Evolutionary conservation across 1,284 basidiomycete genomes (phyloP).

Genomic region (Testicularia cyperi): DNA sequence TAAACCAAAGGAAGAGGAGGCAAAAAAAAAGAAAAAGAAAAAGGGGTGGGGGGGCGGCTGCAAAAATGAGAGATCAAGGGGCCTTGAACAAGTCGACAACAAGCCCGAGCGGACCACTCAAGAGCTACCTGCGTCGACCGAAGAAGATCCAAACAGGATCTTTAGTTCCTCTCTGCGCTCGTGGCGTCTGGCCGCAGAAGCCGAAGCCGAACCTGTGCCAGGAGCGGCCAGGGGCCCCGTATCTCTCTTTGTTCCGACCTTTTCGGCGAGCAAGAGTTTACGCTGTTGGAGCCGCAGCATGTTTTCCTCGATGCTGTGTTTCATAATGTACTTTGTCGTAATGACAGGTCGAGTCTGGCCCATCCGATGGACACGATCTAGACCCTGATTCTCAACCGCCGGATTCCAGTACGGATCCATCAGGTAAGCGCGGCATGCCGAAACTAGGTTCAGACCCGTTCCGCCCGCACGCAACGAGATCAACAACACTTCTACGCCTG

Average conservation of each 20-base stretch:
- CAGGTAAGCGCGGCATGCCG: constrained; percentile 73
- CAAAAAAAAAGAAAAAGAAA: too few relatives aligned
- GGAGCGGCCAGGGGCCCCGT: too few relatives aligned
- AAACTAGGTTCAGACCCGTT: constrained; percentile 71
- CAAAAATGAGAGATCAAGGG: too few relatives aligned
- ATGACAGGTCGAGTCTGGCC: constrained; percentile 54
- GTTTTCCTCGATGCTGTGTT: constrained; percentile 57
- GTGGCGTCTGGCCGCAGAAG: constrained; percentile 2
- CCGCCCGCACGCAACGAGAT: constrained; percentile 58
- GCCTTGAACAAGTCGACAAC: too few relatives aligned
- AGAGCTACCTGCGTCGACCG: too few relatives aligned
- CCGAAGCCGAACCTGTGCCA: not conserved
- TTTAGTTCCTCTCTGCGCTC: constrained; percentile 46
- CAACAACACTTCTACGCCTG: constrained; percentile 52
- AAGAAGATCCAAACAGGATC: constrained; percentile 38
- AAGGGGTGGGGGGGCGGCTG: too few relatives aligned
- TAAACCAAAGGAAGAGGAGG: too few relatives aligned
- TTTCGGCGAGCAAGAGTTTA: constrained; percentile 57
- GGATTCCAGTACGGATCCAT: constrained; percentile 99
- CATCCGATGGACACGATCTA: constrained; percentile 56
- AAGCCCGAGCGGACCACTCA: too few relatives aligned
- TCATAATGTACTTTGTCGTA: constrained; percentile 56
- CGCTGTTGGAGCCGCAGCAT: constrained; percentile 54
- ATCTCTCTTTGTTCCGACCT: constrained; percentile 40
- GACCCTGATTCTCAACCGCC: constrained; percentile 71